Conservation (phyloP, 1,284 basidiomycete species). For the Apiotrichum gracile region DNA sequence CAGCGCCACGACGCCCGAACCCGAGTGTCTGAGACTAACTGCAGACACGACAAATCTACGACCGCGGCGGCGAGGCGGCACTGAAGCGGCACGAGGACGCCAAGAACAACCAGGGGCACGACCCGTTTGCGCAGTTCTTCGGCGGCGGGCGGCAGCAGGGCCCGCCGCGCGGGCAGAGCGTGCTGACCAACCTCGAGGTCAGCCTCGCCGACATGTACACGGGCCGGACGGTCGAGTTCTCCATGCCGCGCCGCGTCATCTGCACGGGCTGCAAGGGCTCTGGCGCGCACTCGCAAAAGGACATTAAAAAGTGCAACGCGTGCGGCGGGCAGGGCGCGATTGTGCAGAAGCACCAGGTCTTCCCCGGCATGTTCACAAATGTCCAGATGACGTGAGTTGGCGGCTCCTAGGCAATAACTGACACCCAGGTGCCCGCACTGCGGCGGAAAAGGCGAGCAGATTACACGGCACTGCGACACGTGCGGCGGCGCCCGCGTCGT, state of each 20-base stretch:
- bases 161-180: constrained; percentile 68
- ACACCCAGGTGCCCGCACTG: constrained; percentile 65
- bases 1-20: too few relatives aligned
- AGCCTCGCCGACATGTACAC: constrained; percentile 78
- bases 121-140: constrained; percentile 87
- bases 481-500: constrained; percentile 77
- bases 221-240: constrained; percentile 81
- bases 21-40: too few relatives aligned
- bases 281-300: constrained; percentile 76
- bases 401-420: too few relatives aligned
- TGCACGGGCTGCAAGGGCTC: constrained; percentile 90
- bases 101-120: constrained; percentile 73
- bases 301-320: constrained; percentile 72
- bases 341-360: constrained; percentile 82
- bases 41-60: constrained; percentile 85
- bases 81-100: constrained; percentile 70
- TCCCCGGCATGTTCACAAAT: constrained; percentile 80
- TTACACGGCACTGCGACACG: constrained; percentile 67
- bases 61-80: constrained; percentile 86
- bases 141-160: constrained; percentile 65
- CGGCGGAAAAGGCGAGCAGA: constrained; percentile 70
- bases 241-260: constrained; percentile 77
- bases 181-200: constrained; percentile 80
- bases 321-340: constrained; percentile 82
- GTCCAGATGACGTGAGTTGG: constrained; percentile 47